Base-by-base conservation (phyloP, 1,139 yeast genomes). In the Yamadazyma sp. region DNA sequence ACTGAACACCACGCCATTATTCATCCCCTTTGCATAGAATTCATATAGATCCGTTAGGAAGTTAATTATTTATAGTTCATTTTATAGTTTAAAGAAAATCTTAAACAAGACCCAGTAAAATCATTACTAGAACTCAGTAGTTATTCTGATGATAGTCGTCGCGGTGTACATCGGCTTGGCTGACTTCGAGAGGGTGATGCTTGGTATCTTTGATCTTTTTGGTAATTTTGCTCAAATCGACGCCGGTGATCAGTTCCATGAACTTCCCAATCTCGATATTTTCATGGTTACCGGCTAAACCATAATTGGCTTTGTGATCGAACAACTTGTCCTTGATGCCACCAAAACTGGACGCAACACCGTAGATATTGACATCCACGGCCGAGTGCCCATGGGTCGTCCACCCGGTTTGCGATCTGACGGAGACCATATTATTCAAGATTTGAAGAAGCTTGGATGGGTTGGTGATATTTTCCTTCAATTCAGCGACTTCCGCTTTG, bases 381-480 rank as follows among this genome's bases (percentile, higher is more conserved):
- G 94, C 95, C 16, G 92, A 80, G 58, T 88, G 96, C 18, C 95
- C 95, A 51, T 83, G 89, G 0, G 96, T 87, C 7, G 92, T 72
- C 95, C 95, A 88, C 5, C 95, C 94, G 25, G 87, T 77, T 55
- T 81, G 82, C 0, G 95, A 86, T 45, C 94, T 75, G 10, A 62
- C 51, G 1, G 89, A 79, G 6, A 86, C 76, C 75, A 87, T 73
- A 41, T 79, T 68, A 52, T 83, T 81, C 46, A 70, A 58, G 11
- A 55, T 51, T 40, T 64, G 63, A 42, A 62, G 50, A 38, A 66
- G 50, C 15, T 48, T 45, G n/a, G 41, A 44, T 23, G 49, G 46
- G 38, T 50, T 47, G 17, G 58, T 75, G 41, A 83, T 51, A 29
- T 66, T 63, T 16, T 50, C 43, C 44, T 59, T 40, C 37, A 74